Conservation (phyloP, 2,329 filamentous ascomycete genomes). For the Aspergillus persii region DNA sequence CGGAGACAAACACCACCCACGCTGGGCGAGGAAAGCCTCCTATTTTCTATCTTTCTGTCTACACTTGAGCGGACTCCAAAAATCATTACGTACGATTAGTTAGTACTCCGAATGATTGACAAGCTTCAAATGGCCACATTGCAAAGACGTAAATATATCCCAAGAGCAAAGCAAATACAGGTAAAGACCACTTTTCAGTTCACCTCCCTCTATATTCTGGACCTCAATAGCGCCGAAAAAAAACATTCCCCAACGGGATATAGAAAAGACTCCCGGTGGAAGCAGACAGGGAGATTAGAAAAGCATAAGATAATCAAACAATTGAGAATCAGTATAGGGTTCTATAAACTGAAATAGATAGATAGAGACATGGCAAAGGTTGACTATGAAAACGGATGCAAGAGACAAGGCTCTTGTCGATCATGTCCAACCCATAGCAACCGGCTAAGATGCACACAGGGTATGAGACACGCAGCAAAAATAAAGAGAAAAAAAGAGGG, state of each 20-base stretch:
- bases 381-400: constrained; percentile 23
- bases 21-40: too few relatives aligned
- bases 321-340: background rate
- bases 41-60: too few relatives aligned
- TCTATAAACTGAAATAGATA: constrained; percentile 14
- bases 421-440: constrained; percentile 28
- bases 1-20: too few relatives aligned
- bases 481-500: constrained; percentile 5
- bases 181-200: background rate
- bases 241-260: background rate
- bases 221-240: constrained; percentile 8
- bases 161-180: background rate
- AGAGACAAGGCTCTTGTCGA: constrained; percentile 16
- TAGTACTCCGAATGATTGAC: background rate
- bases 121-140: background rate
- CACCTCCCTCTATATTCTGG: background rate
- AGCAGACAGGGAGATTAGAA: background rate
- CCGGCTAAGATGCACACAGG: constrained; percentile 27
- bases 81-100: background rate
- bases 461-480: constrained; percentile 25
- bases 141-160: background rate
- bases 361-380: constrained; percentile 12
- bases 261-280: background rate
- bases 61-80: too few relatives aligned
- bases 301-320: constrained; percentile 1